A percentile compares a stretch with the other conserved stretches of the same genome.
Conservation (phyloP, 1,284 basidiomycete species). For the Cutaneotrichosporon sp. region DNA sequence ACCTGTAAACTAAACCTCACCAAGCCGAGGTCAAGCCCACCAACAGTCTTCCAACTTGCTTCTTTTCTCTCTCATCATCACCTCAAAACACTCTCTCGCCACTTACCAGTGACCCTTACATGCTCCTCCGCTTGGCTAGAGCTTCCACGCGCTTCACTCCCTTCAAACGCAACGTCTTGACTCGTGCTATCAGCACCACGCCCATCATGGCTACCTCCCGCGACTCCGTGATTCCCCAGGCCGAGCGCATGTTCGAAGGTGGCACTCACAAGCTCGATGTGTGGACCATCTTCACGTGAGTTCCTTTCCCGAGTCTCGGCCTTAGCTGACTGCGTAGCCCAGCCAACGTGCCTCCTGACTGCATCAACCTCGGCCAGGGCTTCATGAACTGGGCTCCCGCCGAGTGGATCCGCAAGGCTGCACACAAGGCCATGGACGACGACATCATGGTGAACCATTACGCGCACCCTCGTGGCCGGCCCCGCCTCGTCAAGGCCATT, state of each 20-base stretch:
- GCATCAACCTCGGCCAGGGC: slow-evolving; percentile 88
- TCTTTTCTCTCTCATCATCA: background rate
- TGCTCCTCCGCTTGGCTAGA: slow-evolving; percentile 11
- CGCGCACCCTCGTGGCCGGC: slow-evolving; percentile 82
- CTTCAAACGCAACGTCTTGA: background rate
- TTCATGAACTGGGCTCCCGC: slow-evolving; percentile 86
- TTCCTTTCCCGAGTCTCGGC: slow-evolving; percentile 18
- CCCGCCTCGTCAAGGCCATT: slow-evolving; percentile 80
- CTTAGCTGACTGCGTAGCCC: slow-evolving; percentile 58
- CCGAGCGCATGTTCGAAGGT: slow-evolving; percentile 49
- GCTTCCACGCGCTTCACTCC: slow-evolving; percentile 5
- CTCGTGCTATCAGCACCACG: slow-evolving; percentile 17
- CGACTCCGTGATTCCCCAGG: slow-evolving; percentile 40
- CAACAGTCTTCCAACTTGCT: background rate
- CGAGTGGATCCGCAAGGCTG: slow-evolving; percentile 74
- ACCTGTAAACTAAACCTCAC: background rate
- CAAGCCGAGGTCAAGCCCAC: background rate
- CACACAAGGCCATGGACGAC: slow-evolving; percentile 66
- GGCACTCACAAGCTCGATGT: slow-evolving; percentile 66
- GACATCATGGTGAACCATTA: slow-evolving; percentile 77
- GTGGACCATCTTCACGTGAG: slow-evolving; percentile 89
- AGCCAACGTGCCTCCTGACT: slow-evolving; percentile 77
- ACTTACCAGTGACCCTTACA: background rate
- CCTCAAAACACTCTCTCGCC: background rate
- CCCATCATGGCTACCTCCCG: slow-evolving; percentile 33